phyloP scores from a whole-genome alignment of 768 basidiomycete genomes.

The Mycena polygramma region DNA sequence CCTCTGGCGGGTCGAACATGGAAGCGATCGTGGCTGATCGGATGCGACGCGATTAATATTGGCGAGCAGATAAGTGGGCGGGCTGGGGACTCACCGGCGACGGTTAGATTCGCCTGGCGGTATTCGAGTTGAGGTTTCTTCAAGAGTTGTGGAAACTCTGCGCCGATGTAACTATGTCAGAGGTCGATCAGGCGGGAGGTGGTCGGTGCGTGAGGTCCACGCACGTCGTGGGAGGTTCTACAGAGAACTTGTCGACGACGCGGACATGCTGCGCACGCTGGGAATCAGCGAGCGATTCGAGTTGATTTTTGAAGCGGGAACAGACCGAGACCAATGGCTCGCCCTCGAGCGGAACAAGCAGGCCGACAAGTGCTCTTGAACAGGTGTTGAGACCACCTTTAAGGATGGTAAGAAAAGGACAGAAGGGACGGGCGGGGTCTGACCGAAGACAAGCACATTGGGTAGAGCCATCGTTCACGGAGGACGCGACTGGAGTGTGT shows the following conservation, averaged over 20 bases:
- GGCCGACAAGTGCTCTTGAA: constrained; percentile 76
- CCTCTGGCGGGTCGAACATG: constrained; percentile 79
- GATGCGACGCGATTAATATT: constrained; percentile 15
- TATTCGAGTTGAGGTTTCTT: constrained; percentile 81
- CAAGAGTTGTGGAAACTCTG: constrained; percentile 80
- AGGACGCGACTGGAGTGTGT: background rate
- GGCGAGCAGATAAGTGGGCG: constrained; percentile 1
- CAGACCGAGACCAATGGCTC: constrained; percentile 81
- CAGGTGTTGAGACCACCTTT: constrained; percentile 87
- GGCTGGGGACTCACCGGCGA: constrained; percentile 64
- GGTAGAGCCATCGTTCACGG: constrained; percentile 50
- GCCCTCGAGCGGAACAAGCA: constrained; percentile 76
- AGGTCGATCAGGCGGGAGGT: constrained; percentile 13
- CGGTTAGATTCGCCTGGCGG: constrained; percentile 83
- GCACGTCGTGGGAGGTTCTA: constrained; percentile 80
- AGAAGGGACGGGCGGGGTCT: constrained; percentile 39
- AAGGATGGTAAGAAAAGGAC: constrained; percentile 26
- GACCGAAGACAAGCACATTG: constrained; percentile 83
- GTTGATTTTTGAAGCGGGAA: constrained; percentile 23
- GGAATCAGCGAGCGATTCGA: constrained; percentile 30
- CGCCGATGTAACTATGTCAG: constrained; percentile 76
- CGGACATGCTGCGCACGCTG: constrained; percentile 65
- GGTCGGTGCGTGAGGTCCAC: constrained; percentile 44
- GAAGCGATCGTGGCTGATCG: constrained; percentile 73
- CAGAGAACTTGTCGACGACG: constrained; percentile 82